phyloP scores from a whole-genome alignment of 2,329 filamentous ascomycete species.

The Hypoxylon sp. region DNA sequence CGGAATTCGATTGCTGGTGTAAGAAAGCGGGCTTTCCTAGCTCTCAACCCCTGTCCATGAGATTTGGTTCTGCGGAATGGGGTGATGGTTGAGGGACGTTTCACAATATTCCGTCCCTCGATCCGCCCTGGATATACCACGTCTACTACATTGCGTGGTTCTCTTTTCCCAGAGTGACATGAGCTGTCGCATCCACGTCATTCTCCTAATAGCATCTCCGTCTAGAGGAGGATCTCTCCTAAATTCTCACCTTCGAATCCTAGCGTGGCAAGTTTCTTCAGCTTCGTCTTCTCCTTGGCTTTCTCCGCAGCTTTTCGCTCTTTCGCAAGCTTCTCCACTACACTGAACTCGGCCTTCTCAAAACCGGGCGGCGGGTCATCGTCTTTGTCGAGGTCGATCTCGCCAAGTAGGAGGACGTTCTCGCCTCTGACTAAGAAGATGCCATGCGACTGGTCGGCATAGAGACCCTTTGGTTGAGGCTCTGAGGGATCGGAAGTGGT shows the following conservation, averaged over 20 bases:
- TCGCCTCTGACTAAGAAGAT: constrained; percentile 95
- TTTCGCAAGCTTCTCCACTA: constrained; percentile 81
- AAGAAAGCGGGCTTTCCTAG: constrained; percentile 16
- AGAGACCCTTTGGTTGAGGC: constrained; percentile 68
- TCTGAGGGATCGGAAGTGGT: constrained; percentile 55
- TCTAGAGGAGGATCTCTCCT: constrained; percentile 76
- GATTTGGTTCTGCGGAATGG: constrained; percentile 17
- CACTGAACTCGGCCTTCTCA: constrained; percentile 73
- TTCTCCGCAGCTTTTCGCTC: constrained; percentile 79
- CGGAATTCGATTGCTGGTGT: constrained; percentile 8
- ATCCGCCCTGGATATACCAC: constrained; percentile 31
- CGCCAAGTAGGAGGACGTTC: constrained; percentile 95
- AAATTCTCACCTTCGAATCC: constrained; percentile 91
- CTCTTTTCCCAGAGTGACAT: constrained; percentile 1
- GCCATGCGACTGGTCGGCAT: constrained; percentile 87
- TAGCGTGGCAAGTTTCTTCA: constrained; percentile 79
- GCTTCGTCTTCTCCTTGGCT: constrained; percentile 78
- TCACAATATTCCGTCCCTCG: constrained; percentile 74
- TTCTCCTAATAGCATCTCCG: neutral
- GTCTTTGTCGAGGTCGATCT: constrained; percentile 97
- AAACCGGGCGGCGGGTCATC: constrained; percentile 84
- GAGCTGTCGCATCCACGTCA: neutral
- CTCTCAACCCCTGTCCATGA: constrained; percentile 7
- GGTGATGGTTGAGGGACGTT: constrained; percentile 61
- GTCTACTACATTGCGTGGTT: constrained; percentile 15